Evolutionary conservation across 73 alveolate species (phyloP), one percentile per base, ranked within the genome.

Genomic region (Symbiodinium natans): DNA sequence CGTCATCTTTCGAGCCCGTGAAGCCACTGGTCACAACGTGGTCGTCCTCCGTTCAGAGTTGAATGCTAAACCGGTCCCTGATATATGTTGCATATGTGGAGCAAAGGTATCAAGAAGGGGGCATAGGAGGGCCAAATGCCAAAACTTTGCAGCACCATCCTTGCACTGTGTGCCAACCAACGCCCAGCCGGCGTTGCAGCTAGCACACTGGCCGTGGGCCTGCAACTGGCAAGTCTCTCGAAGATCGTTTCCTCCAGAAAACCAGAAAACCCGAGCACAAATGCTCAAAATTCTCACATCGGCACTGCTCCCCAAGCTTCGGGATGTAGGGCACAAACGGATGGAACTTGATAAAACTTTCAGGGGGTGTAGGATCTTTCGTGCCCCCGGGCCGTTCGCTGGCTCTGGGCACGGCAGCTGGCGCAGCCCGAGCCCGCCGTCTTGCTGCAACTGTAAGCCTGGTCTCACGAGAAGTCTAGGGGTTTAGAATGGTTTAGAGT

Each of bases 131-230:
- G 59, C 17, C 25, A 13, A 0, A 46, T 2, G 59, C 9, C 17
- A 13, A 46, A 46, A 46, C 59, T 46, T 46, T 46, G 59, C 59
- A 13, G 59, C 59, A 46, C 9, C 25, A 46, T 59, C 96, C 96
- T 89, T 89, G 83, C 96, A 89, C 52, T 31, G 77, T 6, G 23
- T 27, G 75, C 96, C 96, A 9, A 89, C 87, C 80, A 68, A 25
- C 27, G 96, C 96, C 71, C 74, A 89, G 6, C 96, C 96, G 33
- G 74, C 46, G 77, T 89, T 89, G 96, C 96, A 89, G 52, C 77
- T 15, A 41, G 73, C 75, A 33, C 96, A 89, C 15, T 89, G 96
- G 87, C 68, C 41, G 87, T 89, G 46, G 29, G 77, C 96, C 96
- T 89, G 42, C 59, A 46, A 13, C 25, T 13, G 59, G 59, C 59